Conservation (phyloP, 805 yeast genomes). For the Sungouiozyma intestinalis region DNA sequence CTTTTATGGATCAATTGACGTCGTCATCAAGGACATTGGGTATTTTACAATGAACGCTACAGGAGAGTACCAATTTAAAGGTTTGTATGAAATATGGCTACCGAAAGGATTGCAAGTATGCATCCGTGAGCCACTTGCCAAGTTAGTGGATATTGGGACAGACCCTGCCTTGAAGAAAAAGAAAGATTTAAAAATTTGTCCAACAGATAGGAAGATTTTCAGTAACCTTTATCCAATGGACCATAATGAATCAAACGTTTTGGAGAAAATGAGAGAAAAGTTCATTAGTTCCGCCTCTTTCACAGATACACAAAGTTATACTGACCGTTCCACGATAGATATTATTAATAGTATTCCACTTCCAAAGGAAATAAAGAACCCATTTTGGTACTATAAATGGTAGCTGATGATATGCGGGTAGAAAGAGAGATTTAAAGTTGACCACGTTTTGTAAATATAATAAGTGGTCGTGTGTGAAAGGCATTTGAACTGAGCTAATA, state of each 20-base stretch:
- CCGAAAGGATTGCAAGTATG: constrained; percentile 47
- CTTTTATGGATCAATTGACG: constrained; percentile 56
- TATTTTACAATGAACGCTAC: constrained; percentile 51
- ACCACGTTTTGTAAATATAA: too few species aligned
- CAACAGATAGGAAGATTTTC: constrained; percentile 19
- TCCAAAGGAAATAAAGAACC: neutral
- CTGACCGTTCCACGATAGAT: constrained; percentile 12
- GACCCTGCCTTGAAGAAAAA: constrained; percentile 31
- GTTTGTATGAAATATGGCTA: constrained; percentile 39
- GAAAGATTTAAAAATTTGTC: constrained; percentile 16
- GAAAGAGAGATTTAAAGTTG: too few species aligned
- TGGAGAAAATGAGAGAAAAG: constrained; percentile 19
- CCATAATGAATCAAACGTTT: constrained; percentile 12
- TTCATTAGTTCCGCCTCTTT: constrained; percentile 11
- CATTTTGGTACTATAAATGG: constrained; percentile 24
- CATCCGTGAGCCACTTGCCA: constrained; percentile 41
- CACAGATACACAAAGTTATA: constrained; percentile 12
- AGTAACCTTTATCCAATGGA: constrained; percentile 22
- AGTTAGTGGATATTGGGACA: constrained; percentile 13
- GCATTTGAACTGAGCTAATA: too few species aligned
- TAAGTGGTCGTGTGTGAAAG: too few species aligned
- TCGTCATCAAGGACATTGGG: constrained; percentile 58
- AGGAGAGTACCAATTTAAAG: constrained; percentile 31
- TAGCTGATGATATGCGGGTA: neutral
- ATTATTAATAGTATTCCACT: constrained; percentile 8